Conservation (phyloP, 1,284 basidiomycete species). For the Ustilago trichophora region DNA sequence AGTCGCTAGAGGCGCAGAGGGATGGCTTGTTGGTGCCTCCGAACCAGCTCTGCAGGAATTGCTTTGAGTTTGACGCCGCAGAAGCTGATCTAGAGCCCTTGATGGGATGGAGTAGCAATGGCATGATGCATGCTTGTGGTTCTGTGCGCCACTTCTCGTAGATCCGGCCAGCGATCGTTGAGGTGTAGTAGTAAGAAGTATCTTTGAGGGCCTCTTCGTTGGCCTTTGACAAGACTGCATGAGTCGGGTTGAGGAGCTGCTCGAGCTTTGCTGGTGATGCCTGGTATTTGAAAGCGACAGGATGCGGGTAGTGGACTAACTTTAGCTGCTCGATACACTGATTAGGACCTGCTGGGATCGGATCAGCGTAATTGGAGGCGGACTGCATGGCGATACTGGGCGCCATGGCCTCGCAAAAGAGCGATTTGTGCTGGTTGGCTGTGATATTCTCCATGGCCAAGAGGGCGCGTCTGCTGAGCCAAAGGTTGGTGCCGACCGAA, state of each 20-base stretch:
- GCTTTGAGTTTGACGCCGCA: too few relatives aligned
- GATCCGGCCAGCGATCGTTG: conserved; percentile 7
- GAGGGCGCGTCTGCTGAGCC: conserved; percentile 17
- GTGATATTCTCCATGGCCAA: conserved; percentile 15
- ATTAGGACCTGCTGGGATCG: neutral
- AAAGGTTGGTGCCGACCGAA: conserved; percentile 23
- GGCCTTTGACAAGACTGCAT: conserved; percentile 7
- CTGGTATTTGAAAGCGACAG: conserved; percentile 19
- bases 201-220: conserved; percentile 17
- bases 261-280: conserved; percentile 8
- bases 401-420: conserved; percentile 27
- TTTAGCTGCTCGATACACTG: conserved; percentile 9
- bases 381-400: conserved; percentile 10
- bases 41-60: neutral
- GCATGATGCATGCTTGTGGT: conserved; percentile 6
- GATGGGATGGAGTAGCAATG: conserved; percentile 21
- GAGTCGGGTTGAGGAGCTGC: conserved; percentile 10
- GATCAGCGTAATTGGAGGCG: neutral
- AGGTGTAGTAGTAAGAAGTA: conserved; percentile 15
- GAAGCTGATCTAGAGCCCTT: too few relatives aligned
- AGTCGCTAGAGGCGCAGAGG: too few relatives aligned
- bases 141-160: conserved; percentile 6
- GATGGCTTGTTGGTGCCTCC: too few relatives aligned
- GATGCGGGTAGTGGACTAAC: conserved; percentile 26
- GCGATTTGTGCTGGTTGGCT: conserved; percentile 6